Base-by-base conservation (phyloP, 1,139 yeast genomes). In the Taphrina confusa region DNA sequence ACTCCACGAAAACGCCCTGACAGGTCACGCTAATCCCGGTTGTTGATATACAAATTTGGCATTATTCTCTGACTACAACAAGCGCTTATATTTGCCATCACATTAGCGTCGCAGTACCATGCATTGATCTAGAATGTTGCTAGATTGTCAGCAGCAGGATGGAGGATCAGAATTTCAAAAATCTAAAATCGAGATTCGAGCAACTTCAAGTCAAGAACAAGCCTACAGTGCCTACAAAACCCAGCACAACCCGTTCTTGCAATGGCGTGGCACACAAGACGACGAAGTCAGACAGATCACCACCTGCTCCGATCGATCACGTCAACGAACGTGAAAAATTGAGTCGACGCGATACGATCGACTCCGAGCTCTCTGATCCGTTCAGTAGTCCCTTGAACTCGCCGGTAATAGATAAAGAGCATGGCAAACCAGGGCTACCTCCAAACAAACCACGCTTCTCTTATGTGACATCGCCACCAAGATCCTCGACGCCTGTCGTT, bases 181-280 rank as follows among this genome's bases (percentile, higher is more conserved):
- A 47, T 33, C 6, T 47, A 9, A 47, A 33, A 20, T 47, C 52
- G 31, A 27, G 52, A 5, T 47, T 47, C 30, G 52, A 47, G 23
- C 40, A 22, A 23, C 39, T 47, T 6, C 16, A 47, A 11, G 27
- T 23, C 3, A 31, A 16, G n/a, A 4, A 14, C 16, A 47, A 47
- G 11, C 42, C 52, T 20, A 16, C 34, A 1, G 14, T 18, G 12
- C 33, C 50, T 28, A n/a, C 14, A 8, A 45, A 45, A 25, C 46
- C 46, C 9, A 14, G 16, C 8, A 9, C 31, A 18, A n/a, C 16
- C 0, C 46, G 46, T 6, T 23, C 9, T 8, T 28, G 16, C n/a
- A 11, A 23, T 23, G 30, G 11, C 4, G 31, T 6, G 14, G 2
- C 20, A 8, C 9, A 22, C 6, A 12, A n/a, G 11, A 9, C 30